phyloP scores from a whole-genome alignment of 805 yeast genomes.

The Metahyphopichia silvanorum region DNA sequence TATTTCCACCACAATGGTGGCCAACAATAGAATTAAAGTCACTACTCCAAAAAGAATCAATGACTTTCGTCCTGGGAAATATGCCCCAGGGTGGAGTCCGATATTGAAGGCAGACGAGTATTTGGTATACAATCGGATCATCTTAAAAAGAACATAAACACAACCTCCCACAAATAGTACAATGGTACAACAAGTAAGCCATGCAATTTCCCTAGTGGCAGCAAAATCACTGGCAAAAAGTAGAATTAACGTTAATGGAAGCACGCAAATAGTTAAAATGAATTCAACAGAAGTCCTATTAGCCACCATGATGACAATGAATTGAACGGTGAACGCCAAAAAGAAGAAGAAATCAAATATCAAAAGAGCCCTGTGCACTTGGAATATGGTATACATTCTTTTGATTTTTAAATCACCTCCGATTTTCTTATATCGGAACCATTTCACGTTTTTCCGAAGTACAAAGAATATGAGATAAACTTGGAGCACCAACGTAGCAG shows the following conservation, averaged over 20 bases:
- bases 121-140: conserved; percentile 42
- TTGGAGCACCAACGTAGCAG: conserved; percentile 30
- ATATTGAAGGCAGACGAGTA: conserved; percentile 32
- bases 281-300: conserved; percentile 38
- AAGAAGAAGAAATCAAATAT: conserved; percentile 39
- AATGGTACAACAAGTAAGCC: conserved; percentile 23
- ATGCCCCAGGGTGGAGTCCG: conserved; percentile 26
- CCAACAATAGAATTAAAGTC: conserved; percentile 34
- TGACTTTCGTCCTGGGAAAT: conserved; percentile 45
- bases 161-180: conserved; percentile 34
- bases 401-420: conserved; percentile 45
- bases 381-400: conserved; percentile 34
- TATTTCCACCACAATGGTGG: conserved; percentile 23
- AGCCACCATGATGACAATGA: conserved; percentile 41
- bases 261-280: conserved; percentile 42
- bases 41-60: conserved; percentile 43
- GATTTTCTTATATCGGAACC: conserved; percentile 46
- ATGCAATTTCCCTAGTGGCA: conserved; percentile 29
- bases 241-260: conserved; percentile 41
- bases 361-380: conserved; percentile 30
- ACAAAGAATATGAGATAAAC: conserved; percentile 22
- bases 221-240: conserved; percentile 35
- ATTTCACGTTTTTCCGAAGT: conserved; percentile 38
- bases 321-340: conserved; percentile 48
- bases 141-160: conserved; percentile 46